Base-by-base conservation (phyloP, 768 basidiomycete genomes). In the Neoboletus subvelutipes region DNA sequence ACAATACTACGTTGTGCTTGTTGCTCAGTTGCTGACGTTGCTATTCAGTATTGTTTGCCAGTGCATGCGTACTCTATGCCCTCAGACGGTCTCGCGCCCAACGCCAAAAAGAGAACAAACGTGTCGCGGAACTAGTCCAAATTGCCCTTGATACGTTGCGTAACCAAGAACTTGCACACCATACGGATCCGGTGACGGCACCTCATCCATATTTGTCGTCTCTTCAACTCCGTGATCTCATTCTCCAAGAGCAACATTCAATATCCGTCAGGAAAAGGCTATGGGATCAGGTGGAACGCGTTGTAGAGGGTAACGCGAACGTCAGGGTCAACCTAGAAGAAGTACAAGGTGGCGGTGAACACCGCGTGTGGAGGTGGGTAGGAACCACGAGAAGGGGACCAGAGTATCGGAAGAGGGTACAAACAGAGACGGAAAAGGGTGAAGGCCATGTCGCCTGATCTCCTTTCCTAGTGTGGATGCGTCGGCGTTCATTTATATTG, bases 221-320 rank as follows among this genome's bases (percentile, higher is more conserved):
- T 26, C 75, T 92, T 50, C 93, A 94, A 68, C 82, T 97, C 45
- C 89, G 94, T 54, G 94, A 97, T 73, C 78, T 90, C 52, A 80
- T 96, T 41, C 75, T 97, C 33, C 87, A 89, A 64, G 84, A 89
- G 57, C 87, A 93, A 64, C 89, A 88, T 70, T 90, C 89, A 28
- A 81, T 90, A 39, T 66, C 81, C 24, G 77, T 75, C 33, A 79
- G 92, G 56, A 79, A 80, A 56, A 77, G 83, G 46, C 65, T 97
- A 45, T 97, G 94, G 94, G 79, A 84, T 56, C 79, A 82, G 61
- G 94, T 97, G 48, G 91, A 92, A 70, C 82, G 80, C 52, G 76
- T 94, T 49, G 93, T 97, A 4, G 94, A 95, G 73, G 83, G 86
- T 53, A 97, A 97, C 75, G 83, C 91, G 31, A 97, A 97, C 72